Evolutionary conservation across 2,329 filamentous ascomycete species (phyloP), one percentile per base, ranked within the genome.

Genomic region (Cladophialophora carrionii): DNA sequence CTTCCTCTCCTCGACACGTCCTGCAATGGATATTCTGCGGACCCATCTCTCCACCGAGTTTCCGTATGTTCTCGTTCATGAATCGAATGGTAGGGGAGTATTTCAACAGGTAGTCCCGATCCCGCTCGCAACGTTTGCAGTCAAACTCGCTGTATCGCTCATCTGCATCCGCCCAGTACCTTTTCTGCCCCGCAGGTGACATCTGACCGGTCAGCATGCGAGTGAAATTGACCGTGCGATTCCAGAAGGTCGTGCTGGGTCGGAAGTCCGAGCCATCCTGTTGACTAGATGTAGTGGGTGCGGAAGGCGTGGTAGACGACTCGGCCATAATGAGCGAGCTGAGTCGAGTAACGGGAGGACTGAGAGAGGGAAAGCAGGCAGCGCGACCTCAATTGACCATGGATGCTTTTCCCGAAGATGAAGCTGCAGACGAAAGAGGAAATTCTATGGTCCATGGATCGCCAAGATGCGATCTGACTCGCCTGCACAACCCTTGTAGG

Each of bases 61-160:
- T 87, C 63, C 81, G 82, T 72, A 97, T 90, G 77, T 92, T 91
- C 70, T 95, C 87, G 62, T 87, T 87, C 79, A 99, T 82, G 83
- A 96, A 99, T 67, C 89, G 88, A 65, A 99, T 88, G 63, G 91
- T 87, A 31, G 95, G 95, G 62, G 90, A 94, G 82, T 93, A 90
- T 74, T 87, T 80, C 73, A 98, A 87, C 41, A 96, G 85, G 82
- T 90, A 97, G 77, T 95, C 89, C 63, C 91, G 88, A 78, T 91
- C 86, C 51, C 88, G 81, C 74, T 97, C 91, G 82, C 92, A 96
- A 61, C 87, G 87, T 74, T 84, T 84, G 83, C 90, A 93, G 83
- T 97, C 92, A 32, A 83, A 81, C 67, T 85, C 85, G 80, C 95
- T 92, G 78, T 92, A 88, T 63, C 87, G 83, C 62, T 84, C 82